Percentiles rank a stretch among this genome's conserved stretches.
Evolutionary conservation across 768 basidiomycete genomes (phyloP).

Genomic region (Cystobasidium onofrii): DNA sequence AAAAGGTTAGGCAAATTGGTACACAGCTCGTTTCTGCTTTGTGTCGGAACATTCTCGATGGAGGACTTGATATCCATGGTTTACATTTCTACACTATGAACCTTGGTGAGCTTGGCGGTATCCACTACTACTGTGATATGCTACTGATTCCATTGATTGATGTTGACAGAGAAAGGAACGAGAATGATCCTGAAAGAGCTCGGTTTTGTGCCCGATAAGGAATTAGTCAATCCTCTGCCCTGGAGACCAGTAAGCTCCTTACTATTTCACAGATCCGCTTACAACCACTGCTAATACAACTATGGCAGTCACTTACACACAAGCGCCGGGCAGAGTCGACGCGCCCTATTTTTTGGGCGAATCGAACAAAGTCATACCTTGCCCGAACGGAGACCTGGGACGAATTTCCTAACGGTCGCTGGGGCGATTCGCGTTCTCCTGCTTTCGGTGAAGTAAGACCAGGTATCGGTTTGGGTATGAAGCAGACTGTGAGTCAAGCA

Average conservation of each 20-base stretch:
- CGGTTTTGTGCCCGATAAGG: conserved; percentile 73
- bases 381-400: conserved; percentile 98
- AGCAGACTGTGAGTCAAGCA: conserved; percentile 52
- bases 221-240: conserved; percentile 87
- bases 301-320: conserved; percentile 72
- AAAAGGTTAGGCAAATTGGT: conserved; percentile 86
- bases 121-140: neutral
- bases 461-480: conserved; percentile 83
- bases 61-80: conserved; percentile 72
- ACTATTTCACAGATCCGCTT: neutral
- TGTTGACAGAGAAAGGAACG: conserved; percentile 66
- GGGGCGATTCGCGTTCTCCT: conserved; percentile 91
- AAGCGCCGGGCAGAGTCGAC: conserved; percentile 82
- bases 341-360: conserved; percentile 98
- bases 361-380: conserved; percentile 86
- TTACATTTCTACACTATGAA: conserved; percentile 94
- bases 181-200: conserved; percentile 91
- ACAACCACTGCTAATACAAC: conserved; percentile 38
- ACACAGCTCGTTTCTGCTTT: conserved; percentile 91
- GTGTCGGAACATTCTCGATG: conserved; percentile 76
- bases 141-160: neutral
- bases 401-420: conserved; percentile 90
- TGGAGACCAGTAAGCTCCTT: conserved; percentile 72
- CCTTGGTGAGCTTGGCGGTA: conserved; percentile 47
- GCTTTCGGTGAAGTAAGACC: conserved; percentile 89